Evolutionary conservation across 2,329 filamentous ascomycete species (phyloP), one percentile per base, ranked within the genome.

Genomic region (Colletotrichum sidae): DNA sequence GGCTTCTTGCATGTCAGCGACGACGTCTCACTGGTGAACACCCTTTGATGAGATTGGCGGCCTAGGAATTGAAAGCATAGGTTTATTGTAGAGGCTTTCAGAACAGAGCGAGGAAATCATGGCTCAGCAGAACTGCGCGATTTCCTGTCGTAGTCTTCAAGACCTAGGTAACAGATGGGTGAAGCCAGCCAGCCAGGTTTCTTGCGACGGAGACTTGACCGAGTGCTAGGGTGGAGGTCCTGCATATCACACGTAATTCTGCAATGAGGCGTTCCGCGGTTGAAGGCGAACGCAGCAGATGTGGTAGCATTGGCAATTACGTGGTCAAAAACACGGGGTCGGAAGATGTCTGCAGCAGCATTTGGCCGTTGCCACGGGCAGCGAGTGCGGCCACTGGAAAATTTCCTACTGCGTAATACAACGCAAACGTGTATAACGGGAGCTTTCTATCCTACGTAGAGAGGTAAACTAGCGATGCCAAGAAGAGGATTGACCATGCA

Each of bases 261-360:
- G 25, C 25, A 25, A 13, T 33, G 37, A 34, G 33, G 50, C 44
- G 25, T 46, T 17, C 44, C 44, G 44, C 15, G 15, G 12, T 46
- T 39, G 25, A 15, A 59, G 11, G 60, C 45, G 55, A 65, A 50
- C 55, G 57, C 49, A 59, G 59, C 55, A 46, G 39, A 45, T 37
- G 37, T 52, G 57, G 62, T 61, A 47, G 10, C 62, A 65, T 55
- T 52, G 45, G 50, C 34, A 55, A 44, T 55, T n/a, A 55, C 49
- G 50, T 49, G 50, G 50, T 15, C 49, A 52, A 33, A 37, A 42
- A 53, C 49, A 54, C 47, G 55, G 55, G 54, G 50, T 37, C 55
- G 61, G 61, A 60, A 60, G 45, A 65, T 65, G 37, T 47, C 57
- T 65, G 34, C 42, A 38, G 50, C 49, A 60, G 56, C 38, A 60